phyloP scores from a whole-genome alignment of 345 rosid species.

The Leavenworthia alabamica region DNA sequence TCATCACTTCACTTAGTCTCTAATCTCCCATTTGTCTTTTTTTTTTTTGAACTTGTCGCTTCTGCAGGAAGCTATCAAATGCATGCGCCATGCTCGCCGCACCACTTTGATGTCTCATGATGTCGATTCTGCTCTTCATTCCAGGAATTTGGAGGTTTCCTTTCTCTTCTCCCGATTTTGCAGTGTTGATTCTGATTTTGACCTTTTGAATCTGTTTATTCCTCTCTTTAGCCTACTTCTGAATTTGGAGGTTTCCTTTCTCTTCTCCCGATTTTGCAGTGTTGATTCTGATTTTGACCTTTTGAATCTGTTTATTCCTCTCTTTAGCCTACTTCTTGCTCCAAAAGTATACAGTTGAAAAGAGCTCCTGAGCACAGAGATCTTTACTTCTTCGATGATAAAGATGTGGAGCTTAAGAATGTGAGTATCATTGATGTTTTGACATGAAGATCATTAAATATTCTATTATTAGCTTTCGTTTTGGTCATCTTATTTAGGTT shows the following conservation, averaged over 20 bases:
- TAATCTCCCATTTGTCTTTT: not conserved
- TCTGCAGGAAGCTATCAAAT: conserved; percentile 77
- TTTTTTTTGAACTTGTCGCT: not conserved
- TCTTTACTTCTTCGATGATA: conserved; percentile 68
- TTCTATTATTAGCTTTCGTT: conserved; percentile 16
- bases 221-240: conserved; percentile 46
- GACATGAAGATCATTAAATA: conserved; percentile 4
- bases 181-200: conserved; percentile 4
- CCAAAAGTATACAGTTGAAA: conserved; percentile 51
- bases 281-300: conserved; percentile 2
- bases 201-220: not conserved
- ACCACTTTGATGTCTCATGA: conserved; percentile 56
- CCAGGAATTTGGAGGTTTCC: conserved; percentile 70
- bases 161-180: not conserved
- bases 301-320: not conserved
- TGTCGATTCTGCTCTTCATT: conserved; percentile 67
- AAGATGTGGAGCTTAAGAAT: conserved; percentile 64
- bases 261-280: not conserved
- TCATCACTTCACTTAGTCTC: not conserved
- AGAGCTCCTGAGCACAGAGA: conserved; percentile 69
- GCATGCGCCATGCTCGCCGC: conserved; percentile 84
- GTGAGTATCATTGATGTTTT: conserved; percentile 27
- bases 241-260: too few species aligned
- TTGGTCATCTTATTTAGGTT: conserved; percentile 38
- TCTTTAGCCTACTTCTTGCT: conserved; percentile 61